Evolutionary conservation across 768 basidiomycete genomes (phyloP).

Genomic region (Hygrocybe punicea): DNA sequence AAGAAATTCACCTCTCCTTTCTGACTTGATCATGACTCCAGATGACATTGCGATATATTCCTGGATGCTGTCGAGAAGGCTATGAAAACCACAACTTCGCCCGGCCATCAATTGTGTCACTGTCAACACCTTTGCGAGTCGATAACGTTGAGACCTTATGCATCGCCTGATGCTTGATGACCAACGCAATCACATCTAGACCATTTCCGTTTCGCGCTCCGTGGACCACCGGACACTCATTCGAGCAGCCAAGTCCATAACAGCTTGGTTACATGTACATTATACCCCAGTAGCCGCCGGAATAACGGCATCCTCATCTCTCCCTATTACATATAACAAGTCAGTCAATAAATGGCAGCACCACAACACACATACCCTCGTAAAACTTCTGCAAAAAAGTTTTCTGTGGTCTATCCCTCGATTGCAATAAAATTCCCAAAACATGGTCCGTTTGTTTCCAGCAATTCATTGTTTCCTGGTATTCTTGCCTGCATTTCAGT

Average conservation of each 20-base stretch:
- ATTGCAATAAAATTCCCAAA: slow-evolving; percentile 61
- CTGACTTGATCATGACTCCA: too few relatives aligned
- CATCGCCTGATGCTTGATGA: too few relatives aligned
- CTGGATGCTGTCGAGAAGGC: too few relatives aligned
- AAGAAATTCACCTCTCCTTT: too few relatives aligned
- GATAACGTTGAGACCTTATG: too few relatives aligned
- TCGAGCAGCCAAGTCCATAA: neutral
- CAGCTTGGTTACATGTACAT: slow-evolving; percentile 18
- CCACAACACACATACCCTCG: slow-evolving; percentile 44
- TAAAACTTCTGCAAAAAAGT: slow-evolving; percentile 84
- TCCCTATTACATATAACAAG: slow-evolving; percentile 44
- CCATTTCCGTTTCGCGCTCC: too few relatives aligned
- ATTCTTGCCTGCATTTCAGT: slow-evolving; percentile 80
- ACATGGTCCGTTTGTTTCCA: slow-evolving; percentile 90
- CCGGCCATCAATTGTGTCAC: too few relatives aligned
- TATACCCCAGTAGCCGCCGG: slow-evolving; percentile 63
- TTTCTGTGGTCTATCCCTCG: slow-evolving; percentile 42
- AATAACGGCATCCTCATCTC: slow-evolving; percentile 68
- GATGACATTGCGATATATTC: too few relatives aligned
- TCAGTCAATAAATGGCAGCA: slow-evolving; percentile 3
- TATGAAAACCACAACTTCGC: too few relatives aligned
- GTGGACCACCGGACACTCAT: too few relatives aligned
- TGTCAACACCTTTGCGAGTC: too few relatives aligned
- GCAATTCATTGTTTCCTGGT: slow-evolving; percentile 90
- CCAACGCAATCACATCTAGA: too few relatives aligned